A percentile compares a stretch with the other conserved stretches of the same genome.
phyloP scores from a whole-genome alignment of 345 rosid genomes.

The Camelina laxa region DNA sequence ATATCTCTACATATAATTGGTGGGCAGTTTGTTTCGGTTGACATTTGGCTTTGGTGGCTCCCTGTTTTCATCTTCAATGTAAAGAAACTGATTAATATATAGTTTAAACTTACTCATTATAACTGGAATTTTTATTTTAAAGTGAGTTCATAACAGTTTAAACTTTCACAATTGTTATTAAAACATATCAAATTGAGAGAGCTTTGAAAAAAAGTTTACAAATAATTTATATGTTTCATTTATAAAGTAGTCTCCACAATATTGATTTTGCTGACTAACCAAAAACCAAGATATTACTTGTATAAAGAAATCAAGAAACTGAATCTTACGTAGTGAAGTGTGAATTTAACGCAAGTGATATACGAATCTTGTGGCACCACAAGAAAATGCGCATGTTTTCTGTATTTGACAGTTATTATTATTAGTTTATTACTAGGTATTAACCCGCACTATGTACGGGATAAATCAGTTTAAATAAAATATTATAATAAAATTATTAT shows the following conservation, averaged over 20 bases:
- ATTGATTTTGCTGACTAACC: slow-evolving; percentile 21
- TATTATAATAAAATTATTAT: no score
- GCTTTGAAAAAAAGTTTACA: neutral
- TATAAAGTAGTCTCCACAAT: slow-evolving; percentile 4
- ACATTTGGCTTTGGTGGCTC: slow-evolving; percentile 37
- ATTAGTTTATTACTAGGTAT: no score
- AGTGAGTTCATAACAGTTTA: no score
- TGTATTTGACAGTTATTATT: slow-evolving; percentile 24
- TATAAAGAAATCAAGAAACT: slow-evolving; percentile 38
- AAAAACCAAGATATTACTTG: slow-evolving; percentile 22
- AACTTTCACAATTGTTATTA: neutral
- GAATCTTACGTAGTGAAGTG: slow-evolving; percentile 42
- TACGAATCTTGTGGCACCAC: slow-evolving; percentile 27
- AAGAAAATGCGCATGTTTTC: slow-evolving; percentile 46
- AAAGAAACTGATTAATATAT: neutral
- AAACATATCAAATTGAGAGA: neutral
- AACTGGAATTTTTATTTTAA: neutral
- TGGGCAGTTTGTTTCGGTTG: slow-evolving; percentile 33
- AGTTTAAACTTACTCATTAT: neutral
- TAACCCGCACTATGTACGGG: no score
- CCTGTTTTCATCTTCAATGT: slow-evolving; percentile 24
- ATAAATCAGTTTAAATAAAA: no score
- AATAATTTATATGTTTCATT: neutral
- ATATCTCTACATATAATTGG: slow-evolving; percentile 1
- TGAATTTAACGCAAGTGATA: slow-evolving; percentile 39